These are phyloP conservation scores for Penicillium palitans DNA, from an alignment of 2,329 filamentous ascomycete genomes.

Conservation along the genomic window DNA sequence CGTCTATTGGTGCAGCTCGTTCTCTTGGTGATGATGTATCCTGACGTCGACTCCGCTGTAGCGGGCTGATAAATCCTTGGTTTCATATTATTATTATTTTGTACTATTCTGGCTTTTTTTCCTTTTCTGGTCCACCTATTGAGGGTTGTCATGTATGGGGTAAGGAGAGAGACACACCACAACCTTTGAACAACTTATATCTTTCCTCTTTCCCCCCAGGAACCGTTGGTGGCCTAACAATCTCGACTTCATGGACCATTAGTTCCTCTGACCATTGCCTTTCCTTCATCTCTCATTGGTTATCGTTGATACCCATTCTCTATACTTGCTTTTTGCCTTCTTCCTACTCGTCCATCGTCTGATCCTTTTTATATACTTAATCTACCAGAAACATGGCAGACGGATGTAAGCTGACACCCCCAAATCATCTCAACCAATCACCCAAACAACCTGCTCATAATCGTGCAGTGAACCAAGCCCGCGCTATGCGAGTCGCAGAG, in stretches of 20 bases:
- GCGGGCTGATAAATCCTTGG: slow-evolving; percentile 15
- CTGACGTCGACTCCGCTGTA: slow-evolving; percentile 23
- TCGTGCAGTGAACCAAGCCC: slow-evolving; percentile 61
- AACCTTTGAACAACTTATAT: slow-evolving; percentile 8
- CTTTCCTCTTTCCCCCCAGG: slow-evolving; percentile 3
- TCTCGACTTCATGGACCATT: slow-evolving; percentile 3
- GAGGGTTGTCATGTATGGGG: slow-evolving; percentile 21
- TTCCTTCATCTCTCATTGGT: slow-evolving; percentile 11
- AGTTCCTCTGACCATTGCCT: slow-evolving; percentile 6
- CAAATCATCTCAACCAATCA: neutral
- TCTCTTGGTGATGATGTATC: slow-evolving; percentile 32
- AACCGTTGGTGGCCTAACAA: slow-evolving; percentile 6
- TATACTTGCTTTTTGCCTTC: slow-evolving; percentile 1
- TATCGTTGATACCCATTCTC: slow-evolving; percentile 6
- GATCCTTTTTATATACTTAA: slow-evolving; percentile 14
- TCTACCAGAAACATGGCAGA: slow-evolving; percentile 50
- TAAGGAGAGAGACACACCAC: slow-evolving; percentile 9
- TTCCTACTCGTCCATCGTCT: slow-evolving; percentile 3
- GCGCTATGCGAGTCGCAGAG: slow-evolving; percentile 62
- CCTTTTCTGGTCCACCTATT: slow-evolving; percentile 6
- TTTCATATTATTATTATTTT: slow-evolving; percentile 4
- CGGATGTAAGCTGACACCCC: slow-evolving; percentile 50
- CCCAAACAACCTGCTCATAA: slow-evolving; percentile 12
- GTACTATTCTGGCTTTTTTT: slow-evolving; percentile 3
- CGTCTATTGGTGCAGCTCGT: slow-evolving; percentile 34